phyloP scores from a whole-genome alignment of 2,329 filamentous ascomycete genomes.

The Penicillium sp. region DNA sequence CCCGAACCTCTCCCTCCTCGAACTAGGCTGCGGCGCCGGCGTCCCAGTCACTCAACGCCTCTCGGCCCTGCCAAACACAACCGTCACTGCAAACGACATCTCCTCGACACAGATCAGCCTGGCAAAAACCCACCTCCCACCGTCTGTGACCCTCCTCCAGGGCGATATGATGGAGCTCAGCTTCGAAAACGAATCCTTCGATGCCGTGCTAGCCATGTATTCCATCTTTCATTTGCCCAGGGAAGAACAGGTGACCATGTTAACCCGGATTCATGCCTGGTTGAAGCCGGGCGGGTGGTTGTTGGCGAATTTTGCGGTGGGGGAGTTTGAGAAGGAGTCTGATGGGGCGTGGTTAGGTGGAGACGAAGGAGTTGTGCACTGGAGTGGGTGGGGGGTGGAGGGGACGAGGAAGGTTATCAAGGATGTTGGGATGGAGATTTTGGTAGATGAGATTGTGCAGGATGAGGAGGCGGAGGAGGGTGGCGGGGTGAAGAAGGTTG shows the following conservation, averaged over 20 bases:
- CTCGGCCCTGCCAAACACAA: slow-evolving; percentile 23
- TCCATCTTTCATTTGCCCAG: slow-evolving; percentile 60
- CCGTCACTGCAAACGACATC: slow-evolving; percentile 50
- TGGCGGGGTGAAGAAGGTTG: slow-evolving; percentile 16
- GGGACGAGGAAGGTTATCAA: slow-evolving; percentile 35
- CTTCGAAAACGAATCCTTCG: slow-evolving; percentile 44
- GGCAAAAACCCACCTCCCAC: slow-evolving; percentile 32
- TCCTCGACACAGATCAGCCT: slow-evolving; percentile 45
- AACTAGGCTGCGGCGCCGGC: slow-evolving; percentile 49
- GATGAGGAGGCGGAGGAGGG: slow-evolving; percentile 26
- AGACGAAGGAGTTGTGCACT: slow-evolving; percentile 42
- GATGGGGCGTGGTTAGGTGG: slow-evolving; percentile 40
- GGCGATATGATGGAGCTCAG: slow-evolving; percentile 50
- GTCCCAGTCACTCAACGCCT: slow-evolving; percentile 36
- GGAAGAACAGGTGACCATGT: slow-evolving; percentile 53
- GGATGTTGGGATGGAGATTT: slow-evolving; percentile 27
- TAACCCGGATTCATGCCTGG: slow-evolving; percentile 54
- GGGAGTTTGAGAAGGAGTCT: slow-evolving; percentile 21
- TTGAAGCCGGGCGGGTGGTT: slow-evolving; percentile 56
- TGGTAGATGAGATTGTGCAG: slow-evolving; percentile 28
- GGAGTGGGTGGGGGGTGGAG: slow-evolving; percentile 46
- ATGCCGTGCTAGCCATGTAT: slow-evolving; percentile 58
- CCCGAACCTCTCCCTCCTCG: slow-evolving; percentile 33
- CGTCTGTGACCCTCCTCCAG: slow-evolving; percentile 33
- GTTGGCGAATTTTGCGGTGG: slow-evolving; percentile 53